Percentiles rank a stretch among this genome's conserved stretches.
These are phyloP conservation scores for Heliosperma pusillum DNA, from an alignment of 148 eudicot genomes.

Conservation along the genomic window DNA sequence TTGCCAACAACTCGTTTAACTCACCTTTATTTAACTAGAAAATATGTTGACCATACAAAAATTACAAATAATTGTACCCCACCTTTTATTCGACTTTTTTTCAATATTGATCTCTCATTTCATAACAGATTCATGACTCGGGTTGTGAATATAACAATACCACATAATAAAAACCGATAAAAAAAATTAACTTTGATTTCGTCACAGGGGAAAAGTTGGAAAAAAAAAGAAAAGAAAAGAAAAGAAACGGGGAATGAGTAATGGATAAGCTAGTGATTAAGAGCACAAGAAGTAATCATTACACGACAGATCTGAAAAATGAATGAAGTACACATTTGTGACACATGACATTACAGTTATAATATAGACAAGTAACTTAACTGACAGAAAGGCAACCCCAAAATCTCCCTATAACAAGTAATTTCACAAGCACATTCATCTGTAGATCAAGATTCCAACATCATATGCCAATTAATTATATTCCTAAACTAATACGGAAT, in stretches of 20 bases:
- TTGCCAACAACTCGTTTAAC: neutral
- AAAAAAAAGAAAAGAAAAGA: neutral
- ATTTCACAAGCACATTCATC: constrained; percentile 16
- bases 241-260: neutral
- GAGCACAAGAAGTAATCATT: constrained; percentile 15
- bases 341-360: constrained; percentile 19
- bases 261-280: neutral
- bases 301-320: constrained; percentile 10
- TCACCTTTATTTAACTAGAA: too few relatives aligned
- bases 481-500: constrained; percentile 15
- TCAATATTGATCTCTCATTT: too few relatives aligned
- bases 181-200: too few relatives aligned
- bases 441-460: constrained; percentile 29
- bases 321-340: constrained; percentile 14
- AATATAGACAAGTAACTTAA: too few relatives aligned
- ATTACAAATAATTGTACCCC: neutral
- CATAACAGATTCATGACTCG: too few relatives aligned
- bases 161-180: too few relatives aligned
- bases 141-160: too few relatives aligned
- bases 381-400: constrained; percentile 8
- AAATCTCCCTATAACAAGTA: neutral
- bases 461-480: constrained; percentile 22
- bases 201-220: neutral
- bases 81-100: too few relatives aligned
- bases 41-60: neutral